Percentiles rank a stretch among this genome's conserved stretches.
Conservation (phyloP, 176 grass and related monocot species). For the Carex cristatella region DNA sequence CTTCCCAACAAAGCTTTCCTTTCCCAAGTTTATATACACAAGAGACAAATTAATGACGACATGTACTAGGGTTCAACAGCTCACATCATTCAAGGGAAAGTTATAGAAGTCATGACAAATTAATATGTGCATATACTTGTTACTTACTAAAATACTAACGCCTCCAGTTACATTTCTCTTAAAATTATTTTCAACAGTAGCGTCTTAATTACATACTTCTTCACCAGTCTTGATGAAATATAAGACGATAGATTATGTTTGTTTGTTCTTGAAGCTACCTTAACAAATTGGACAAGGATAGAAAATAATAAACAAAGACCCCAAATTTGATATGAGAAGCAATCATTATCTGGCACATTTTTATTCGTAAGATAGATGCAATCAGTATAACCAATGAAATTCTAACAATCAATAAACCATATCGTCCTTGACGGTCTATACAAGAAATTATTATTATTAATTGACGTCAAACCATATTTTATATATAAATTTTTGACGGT, state of each 20-base stretch:
- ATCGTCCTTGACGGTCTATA: neutral
- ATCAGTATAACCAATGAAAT: neutral
- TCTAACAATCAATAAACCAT: neutral
- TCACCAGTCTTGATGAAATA: neutral
- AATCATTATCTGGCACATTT: neutral
- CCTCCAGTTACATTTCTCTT: neutral
- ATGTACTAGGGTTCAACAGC: neutral
- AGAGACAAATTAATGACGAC: neutral
- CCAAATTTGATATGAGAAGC: neutral
- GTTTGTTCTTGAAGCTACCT: neutral
- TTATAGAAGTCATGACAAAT: neutral
- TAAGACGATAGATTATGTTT: neutral
- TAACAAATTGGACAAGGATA: neutral
- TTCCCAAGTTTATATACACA: neutral
- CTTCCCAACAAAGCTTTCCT: neutral
- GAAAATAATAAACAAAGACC: constrained; percentile 2
- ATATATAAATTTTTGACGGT: neutral
- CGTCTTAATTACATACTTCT: neutral
- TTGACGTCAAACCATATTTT: neutral
- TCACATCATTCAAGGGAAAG: neutral
- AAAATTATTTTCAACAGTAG: neutral
- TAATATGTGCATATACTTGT: neutral
- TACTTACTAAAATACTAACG: neutral
- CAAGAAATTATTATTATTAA: neutral
- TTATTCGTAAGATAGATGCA: neutral